These are phyloP conservation scores for Hypoxylon sp. DNA, from an alignment of 2,329 filamentous ascomycete species.

Conservation along the genomic window DNA sequence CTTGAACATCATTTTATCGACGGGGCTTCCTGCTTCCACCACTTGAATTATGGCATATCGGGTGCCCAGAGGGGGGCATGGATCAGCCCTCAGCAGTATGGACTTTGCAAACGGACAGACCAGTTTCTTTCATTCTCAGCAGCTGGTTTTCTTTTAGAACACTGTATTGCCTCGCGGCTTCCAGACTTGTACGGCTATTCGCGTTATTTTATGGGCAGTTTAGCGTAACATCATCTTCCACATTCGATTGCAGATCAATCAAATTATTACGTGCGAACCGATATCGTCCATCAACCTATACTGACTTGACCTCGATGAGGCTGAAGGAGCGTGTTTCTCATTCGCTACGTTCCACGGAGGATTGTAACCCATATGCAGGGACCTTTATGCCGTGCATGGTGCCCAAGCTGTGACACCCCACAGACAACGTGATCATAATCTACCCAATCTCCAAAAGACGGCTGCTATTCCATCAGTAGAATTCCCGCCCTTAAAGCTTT, in stretches of 20 bases:
- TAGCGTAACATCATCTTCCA: neutral
- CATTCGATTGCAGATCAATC: neutral
- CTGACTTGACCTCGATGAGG: constrained; percentile 9
- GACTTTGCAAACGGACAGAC: constrained; percentile 3
- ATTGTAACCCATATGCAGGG: constrained; percentile 27
- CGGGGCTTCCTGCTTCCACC: neutral
- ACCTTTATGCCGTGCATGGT: constrained; percentile 18
- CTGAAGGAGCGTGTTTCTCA: constrained; percentile 12
- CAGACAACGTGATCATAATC: constrained; percentile 15
- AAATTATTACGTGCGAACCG: neutral
- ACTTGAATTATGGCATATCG: constrained; percentile 5
- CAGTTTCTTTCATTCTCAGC: constrained; percentile 4
- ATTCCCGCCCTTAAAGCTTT: neutral
- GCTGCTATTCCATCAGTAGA: constrained; percentile 14
- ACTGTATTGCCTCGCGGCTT: constrained; percentile 34
- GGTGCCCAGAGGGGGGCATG: neutral
- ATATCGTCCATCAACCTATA: neutral
- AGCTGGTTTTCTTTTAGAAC: constrained; percentile 14
- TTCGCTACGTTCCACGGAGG: constrained; percentile 24
- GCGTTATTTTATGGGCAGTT: constrained; percentile 3
- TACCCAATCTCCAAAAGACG: constrained; percentile 25
- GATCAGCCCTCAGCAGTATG: constrained; percentile 3
- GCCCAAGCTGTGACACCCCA: constrained; percentile 21
- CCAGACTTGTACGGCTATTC: constrained; percentile 24
- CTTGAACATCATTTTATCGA: neutral